Evolutionary conservation across 225 moss, liverwort and hornwort genomes (phyloP).

Genomic region (Polytrichum formosum): DNA sequence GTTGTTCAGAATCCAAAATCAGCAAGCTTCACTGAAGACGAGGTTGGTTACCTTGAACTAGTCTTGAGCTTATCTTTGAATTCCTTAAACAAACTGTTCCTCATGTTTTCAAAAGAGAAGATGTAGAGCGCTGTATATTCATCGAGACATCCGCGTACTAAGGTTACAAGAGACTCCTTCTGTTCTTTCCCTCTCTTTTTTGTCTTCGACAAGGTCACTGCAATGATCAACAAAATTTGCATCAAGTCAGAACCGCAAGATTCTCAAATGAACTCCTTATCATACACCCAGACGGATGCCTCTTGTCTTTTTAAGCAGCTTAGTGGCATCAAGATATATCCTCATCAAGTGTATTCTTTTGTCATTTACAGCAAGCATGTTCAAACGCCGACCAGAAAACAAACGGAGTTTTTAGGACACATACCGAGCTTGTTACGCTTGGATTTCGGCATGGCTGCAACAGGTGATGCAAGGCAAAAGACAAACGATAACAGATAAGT

Average conservation of each 20-base stretch:
- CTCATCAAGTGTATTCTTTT: background rate
- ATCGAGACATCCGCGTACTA: slow-evolving; percentile 72
- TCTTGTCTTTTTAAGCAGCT: background rate
- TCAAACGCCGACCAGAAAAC: background rate
- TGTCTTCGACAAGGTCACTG: slow-evolving; percentile 95
- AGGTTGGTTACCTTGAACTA: slow-evolving; percentile 56
- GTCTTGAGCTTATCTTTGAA: slow-evolving; percentile 77
- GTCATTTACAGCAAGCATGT: background rate
- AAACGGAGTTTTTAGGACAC: background rate
- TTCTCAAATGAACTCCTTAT: background rate
- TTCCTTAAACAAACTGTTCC: slow-evolving; percentile 83
- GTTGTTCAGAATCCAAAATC: no score
- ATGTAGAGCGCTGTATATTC: slow-evolving; percentile 70
- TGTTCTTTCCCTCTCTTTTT: slow-evolving; percentile 87
- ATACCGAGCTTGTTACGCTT: slow-evolving; percentile 70
- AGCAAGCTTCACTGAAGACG: background rate
- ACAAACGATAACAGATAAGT: background rate
- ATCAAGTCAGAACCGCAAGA: slow-evolving; percentile 1
- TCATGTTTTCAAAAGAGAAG: slow-evolving; percentile 91
- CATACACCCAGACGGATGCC: background rate
- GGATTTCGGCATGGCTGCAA: slow-evolving; percentile 58
- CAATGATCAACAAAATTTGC: slow-evolving; percentile 13
- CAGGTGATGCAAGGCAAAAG: background rate
- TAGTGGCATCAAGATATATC: background rate
- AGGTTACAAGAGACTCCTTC: slow-evolving; percentile 79